Base-by-base conservation (phyloP, 2,329 filamentous ascomycete species). In the Monilinia vaccinii-corymbosi region DNA sequence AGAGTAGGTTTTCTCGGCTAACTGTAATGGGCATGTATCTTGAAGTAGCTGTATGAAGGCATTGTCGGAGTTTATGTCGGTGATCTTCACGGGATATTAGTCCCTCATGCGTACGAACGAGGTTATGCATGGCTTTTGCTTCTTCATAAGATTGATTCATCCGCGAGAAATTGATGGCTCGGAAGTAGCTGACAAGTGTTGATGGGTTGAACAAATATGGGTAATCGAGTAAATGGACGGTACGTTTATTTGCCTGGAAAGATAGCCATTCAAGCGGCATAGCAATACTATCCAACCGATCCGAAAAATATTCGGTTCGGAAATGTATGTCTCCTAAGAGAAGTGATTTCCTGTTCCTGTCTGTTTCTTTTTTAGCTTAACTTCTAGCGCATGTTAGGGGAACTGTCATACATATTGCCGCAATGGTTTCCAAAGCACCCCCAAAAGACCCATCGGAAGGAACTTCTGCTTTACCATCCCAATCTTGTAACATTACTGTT, bases 121-220 rank as follows among this genome's bases (percentile, higher is more conserved):
- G 76, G 38, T 76, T 79, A 63, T 79, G 78, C 0, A 83, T 72
- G 0, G 81, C 83, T 61, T 77, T 81, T 0, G 88, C 84, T 64
- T 85, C 81, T 68, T 94, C 88, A 67, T 86, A 91, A 18, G 87
- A 82, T 61, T 85, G 83, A 65, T 86, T 89, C 93, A 97, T 97
- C 18, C 82, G 81, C 0, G 89, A 84, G 68, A 94, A 91, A 70
- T 96, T 97, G 69, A 96, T 86, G 4, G 90, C 84, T 21, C 93
- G 86, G 71, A 97, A 97, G 71, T 91, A 96, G 0, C 84, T 85
- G 3, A 96, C 86, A 3, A 96, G 75, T 1, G 84, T 83, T 0
- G 85, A 79, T 0, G 86, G 80, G 23, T 81, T 84, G 68, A 97
- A 96, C 0, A 97, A 78, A 69, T 88, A 95, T 0, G 89, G 84